Conservation (phyloP, 164 flowering plant genomes). For the Annona squamosa region DNA sequence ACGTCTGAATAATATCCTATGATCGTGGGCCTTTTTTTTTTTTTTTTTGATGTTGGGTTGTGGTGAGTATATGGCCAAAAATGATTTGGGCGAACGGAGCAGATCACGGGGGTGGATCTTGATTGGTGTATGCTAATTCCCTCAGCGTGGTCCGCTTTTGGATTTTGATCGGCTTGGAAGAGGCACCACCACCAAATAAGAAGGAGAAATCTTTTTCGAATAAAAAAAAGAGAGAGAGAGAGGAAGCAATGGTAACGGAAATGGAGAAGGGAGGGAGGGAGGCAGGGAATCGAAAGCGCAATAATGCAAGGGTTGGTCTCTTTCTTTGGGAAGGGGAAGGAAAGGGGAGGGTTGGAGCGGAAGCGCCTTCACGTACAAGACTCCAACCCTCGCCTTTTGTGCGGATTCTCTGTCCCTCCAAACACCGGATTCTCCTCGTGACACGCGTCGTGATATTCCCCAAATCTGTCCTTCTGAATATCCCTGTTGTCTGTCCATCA, state of each 20-base stretch:
- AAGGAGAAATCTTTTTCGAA: neutral
- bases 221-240: slow-evolving; percentile 2
- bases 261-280: slow-evolving; percentile 24
- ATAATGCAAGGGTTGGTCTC: slow-evolving; percentile 43
- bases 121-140: neutral
- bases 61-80: too few relatives aligned
- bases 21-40: too few relatives aligned
- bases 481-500: slow-evolving; percentile 51
- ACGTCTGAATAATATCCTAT: too few relatives aligned
- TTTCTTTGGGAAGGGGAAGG: slow-evolving; percentile 26
- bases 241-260: neutral
- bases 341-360: too few relatives aligned
- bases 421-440: slow-evolving; percentile 37
- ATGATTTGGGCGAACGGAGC: neutral
- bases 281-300: slow-evolving; percentile 10
- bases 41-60: too few relatives aligned
- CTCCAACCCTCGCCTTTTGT: slow-evolving; percentile 65
- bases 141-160: too few relatives aligned
- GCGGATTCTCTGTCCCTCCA: slow-evolving; percentile 36
- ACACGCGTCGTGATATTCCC: slow-evolving; percentile 44
- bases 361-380: slow-evolving; percentile 51
- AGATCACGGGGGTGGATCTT: neutral
- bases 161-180: neutral
- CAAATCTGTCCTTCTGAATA: slow-evolving; percentile 48
- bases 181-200: neutral